Conservation (phyloP, 345 rosid species). For the Linum lewisii region DNA sequence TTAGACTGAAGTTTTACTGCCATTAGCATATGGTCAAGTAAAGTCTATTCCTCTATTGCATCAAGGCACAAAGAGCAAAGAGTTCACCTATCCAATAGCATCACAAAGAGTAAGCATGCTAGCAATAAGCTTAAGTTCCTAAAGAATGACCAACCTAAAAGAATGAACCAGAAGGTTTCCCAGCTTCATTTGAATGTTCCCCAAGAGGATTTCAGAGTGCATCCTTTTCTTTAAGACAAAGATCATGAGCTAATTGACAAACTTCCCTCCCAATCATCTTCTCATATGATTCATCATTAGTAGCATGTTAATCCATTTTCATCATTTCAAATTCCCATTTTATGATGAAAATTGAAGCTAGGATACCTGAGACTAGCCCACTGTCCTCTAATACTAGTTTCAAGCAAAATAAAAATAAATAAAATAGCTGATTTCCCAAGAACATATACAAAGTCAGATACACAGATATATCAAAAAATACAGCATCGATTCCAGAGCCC, state of each 20-base stretch:
- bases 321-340: conserved; percentile 55
- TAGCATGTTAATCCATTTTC: conserved; percentile 20
- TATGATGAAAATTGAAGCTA: too few relatives aligned
- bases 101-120: conserved; percentile 43
- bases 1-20: too few relatives aligned
- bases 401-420: conserved; percentile 36
- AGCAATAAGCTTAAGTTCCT: conserved; percentile 36
- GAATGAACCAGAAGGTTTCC: conserved; percentile 39
- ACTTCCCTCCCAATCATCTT: conserved; percentile 28
- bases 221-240: conserved; percentile 38
- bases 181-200: conserved; percentile 36
- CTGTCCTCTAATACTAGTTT: conserved; percentile 40
- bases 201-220: conserved; percentile 40
- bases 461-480: too few relatives aligned
- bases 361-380: conserved; percentile 42
- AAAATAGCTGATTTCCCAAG: too few relatives aligned
- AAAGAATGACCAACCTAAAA: conserved; percentile 47
- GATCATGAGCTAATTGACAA: too few relatives aligned
- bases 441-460: too few relatives aligned
- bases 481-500: too few relatives aligned
- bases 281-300: conserved; percentile 26
- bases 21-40: conserved; percentile 55
- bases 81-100: conserved; percentile 54
- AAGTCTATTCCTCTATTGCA: conserved; percentile 46
- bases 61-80: conserved; percentile 45